Evolutionary conservation across 345 rosid genomes (phyloP), one percentile per base, ranked within the genome.

Genomic region (Isatis tinctoria): DNA sequence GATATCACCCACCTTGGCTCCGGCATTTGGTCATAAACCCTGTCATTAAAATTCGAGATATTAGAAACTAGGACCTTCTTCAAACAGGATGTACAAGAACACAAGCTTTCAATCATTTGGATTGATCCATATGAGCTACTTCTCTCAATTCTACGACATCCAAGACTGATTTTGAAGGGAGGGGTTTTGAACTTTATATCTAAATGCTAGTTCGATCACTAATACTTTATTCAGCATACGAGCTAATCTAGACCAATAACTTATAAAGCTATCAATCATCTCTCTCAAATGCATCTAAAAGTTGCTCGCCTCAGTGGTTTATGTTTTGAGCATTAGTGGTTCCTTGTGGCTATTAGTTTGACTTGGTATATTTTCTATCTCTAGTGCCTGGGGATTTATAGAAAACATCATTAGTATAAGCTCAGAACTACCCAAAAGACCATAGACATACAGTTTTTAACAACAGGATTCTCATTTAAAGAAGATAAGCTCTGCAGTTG

Each of bases 11-110:
- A 92, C 79, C 96, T 88, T 5, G 99, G 98, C 79, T 95, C 98
- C 0, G 97, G 99, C 99, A 95, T 95, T 74, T 95, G 98, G 75
- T 90, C 99, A 70, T 95, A 95, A 33, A 95, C 98, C 92, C 98
- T 91, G 92, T 52, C 53, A 80, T 70, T 17, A 76, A 52, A 1
- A 1, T 58, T 69, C n/a, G 12, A 52, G 22, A 61, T 4, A 60
- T 60, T 53, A 78, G 32, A 5, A 62, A 17, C 10, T 54, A 14
- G 22, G 16, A 72, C 30, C 32, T 33, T 68, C 17, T 45, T 64
- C 57, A 77, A 12, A 59, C 13, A 59, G 3, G 44, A 36, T 59
- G 49, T n/a, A 24, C 67, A 35, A 4, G 20, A 75, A 24, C 40
- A 60, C 0, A 53, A 54, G 5, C 47, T 28, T 54, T 37, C 4